Evolutionary conservation across 2,329 filamentous ascomycete species (phyloP).

Genomic region (Macrophomina pseudophaseolina): DNA sequence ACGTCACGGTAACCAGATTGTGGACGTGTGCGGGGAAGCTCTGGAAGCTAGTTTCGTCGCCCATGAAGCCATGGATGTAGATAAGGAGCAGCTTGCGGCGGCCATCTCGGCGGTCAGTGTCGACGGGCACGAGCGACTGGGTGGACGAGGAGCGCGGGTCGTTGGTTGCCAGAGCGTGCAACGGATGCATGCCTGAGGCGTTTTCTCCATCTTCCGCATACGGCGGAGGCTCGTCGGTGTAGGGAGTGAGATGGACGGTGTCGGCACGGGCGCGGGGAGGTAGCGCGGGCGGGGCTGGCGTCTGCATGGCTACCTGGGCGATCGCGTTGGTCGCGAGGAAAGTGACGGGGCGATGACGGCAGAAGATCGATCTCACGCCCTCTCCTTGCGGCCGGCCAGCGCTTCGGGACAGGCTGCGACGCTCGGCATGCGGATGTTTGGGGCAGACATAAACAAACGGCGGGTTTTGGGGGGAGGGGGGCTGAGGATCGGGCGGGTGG

Average conservation of each 20-base stretch:
- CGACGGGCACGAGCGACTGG: conserved; percentile 50
- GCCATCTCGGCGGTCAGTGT: conserved; percentile 38
- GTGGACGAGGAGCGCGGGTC: conserved; percentile 54
- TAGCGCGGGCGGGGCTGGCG: conserved; percentile 35
- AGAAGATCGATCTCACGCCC: conserved; percentile 20
- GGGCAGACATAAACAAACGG: conserved; percentile 9
- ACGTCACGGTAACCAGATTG: conserved; percentile 67
- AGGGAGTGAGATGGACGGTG: conserved; percentile 28
- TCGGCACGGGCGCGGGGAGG: conserved; percentile 36
- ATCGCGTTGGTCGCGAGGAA: conserved; percentile 17
- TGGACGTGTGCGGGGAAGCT: conserved; percentile 90
- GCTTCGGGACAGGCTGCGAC: conserved; percentile 9
- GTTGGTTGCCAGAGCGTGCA: conserved; percentile 37
- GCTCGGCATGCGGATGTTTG: conserved; percentile 20
- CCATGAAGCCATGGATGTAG: conserved; percentile 91
- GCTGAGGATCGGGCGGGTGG: neutral
- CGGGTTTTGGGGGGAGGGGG: neutral
- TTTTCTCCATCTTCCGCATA: conserved; percentile 27
- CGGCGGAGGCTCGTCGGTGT: conserved; percentile 31
- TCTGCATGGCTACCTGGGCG: conserved; percentile 7
- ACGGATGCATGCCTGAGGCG: conserved; percentile 25
- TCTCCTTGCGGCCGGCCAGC: conserved; percentile 17
- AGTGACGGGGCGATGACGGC: conserved; percentile 23
- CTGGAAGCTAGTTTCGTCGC: conserved; percentile 83
- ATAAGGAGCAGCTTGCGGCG: conserved; percentile 70